Base-by-base conservation (phyloP, 2,329 filamentous ascomycete species). In the Microdochium nivale region DNA sequence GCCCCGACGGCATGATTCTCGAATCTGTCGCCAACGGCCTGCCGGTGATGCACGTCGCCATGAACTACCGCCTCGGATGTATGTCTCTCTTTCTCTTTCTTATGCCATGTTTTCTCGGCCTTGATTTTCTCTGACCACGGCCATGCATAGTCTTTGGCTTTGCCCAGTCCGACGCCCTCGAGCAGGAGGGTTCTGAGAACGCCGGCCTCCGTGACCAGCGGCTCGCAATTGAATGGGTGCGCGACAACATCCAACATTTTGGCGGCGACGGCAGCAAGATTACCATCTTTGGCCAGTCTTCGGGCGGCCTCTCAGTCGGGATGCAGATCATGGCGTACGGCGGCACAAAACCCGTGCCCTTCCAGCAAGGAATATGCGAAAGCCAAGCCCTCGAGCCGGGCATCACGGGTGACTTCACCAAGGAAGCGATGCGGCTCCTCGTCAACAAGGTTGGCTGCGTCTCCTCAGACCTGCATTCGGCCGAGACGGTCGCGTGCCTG, bases 351-450 rank as follows among this genome's bases (percentile, higher is more conserved):
- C 68, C 69, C 0, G 65, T 66, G 9, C 71, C 72, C 0, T 79
- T 78, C 57, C 69, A 72, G 24, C 68, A 68, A 49, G 72, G 62
- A 4, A 76, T 78, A 35, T 70, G 69, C 49, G 62, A 77, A 54
- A 74, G 70, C 53, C 73, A 76, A 53, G 68, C 70, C 1, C 68
- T 80, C 2, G 79, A 80, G 59, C 74, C 74, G 1, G 76, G 75
- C 2, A 76, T 75, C 53, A 70, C 69, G 3, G 68, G 70, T 1
- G 74, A 73, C 53, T 75, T 76, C 56, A 76, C 72, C 4, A 67
- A 70, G 48, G 62, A 76, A 50, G 74, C 75, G 9, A 75, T 77
- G 66, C 55, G 60, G 10, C 64, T 62, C 1, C 53, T 80, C 25
- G 69, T 70, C 2, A 63, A 71, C 21, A 57, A 65, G 7, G 65